These are phyloP conservation scores for Tetrahymena borealis DNA, from an alignment of 73 alveolate species.

Conservation along the genomic window DNA sequence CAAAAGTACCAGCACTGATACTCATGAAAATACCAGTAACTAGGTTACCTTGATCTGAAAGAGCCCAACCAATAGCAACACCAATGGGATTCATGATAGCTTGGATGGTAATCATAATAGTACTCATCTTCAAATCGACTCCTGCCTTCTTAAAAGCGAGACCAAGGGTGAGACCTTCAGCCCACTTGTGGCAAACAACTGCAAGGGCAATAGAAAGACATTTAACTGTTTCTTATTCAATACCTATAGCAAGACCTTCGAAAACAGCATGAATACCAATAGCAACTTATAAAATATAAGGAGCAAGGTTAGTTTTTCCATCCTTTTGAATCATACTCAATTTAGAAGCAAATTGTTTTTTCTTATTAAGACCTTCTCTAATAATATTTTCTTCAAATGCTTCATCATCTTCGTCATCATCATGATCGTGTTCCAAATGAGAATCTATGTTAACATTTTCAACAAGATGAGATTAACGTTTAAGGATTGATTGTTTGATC, in stretches of 20 bases:
- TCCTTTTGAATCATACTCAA: conserved; percentile 40
- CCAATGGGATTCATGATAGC: conserved; percentile 77
- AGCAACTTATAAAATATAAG: conserved; percentile 75
- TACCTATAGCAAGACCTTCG: conserved; percentile 93
- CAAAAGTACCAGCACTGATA: conserved; percentile 84
- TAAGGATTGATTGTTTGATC: conserved; percentile 11
- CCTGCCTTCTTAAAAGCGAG: conserved; percentile 32
- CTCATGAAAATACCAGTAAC: conserved; percentile 64
- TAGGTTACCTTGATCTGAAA: conserved; percentile 57
- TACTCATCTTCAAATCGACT: conserved; percentile 12
- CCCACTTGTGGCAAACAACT: conserved; percentile 83
- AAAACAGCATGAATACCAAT: conserved; percentile 85
- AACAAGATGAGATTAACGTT: conserved; percentile 24
- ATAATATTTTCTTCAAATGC: conserved; percentile 56
- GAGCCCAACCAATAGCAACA: conserved; percentile 67
- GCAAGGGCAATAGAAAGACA: conserved; percentile 73
- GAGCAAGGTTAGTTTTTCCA: conserved; percentile 48
- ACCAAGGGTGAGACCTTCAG: conserved; percentile 76
- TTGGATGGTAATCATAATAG: conserved; percentile 42
- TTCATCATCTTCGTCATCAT: conserved; percentile 27
- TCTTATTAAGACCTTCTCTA: conserved; percentile 59
- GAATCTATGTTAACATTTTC: conserved; percentile 26
- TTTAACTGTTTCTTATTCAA: conserved; percentile 53
- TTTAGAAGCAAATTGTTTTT: conserved; percentile 62
- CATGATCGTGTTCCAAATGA: background rate